phyloP scores from a whole-genome alignment of 139 green algal species.

The Coccomyxa sp. region DNA sequence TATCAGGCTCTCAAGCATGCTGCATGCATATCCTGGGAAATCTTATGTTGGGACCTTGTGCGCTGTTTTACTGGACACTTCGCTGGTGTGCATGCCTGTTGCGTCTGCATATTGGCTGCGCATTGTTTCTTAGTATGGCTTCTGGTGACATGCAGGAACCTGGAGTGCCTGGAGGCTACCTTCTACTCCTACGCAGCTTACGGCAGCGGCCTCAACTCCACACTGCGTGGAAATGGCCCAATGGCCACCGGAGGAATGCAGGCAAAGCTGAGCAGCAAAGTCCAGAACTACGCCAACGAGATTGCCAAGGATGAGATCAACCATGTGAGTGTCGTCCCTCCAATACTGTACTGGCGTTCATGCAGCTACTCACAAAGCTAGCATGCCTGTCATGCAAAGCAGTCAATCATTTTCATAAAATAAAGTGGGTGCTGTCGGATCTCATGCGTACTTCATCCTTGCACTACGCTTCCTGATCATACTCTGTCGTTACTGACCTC shows the following conservation, averaged over 20 bases:
- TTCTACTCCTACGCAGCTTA: background rate
- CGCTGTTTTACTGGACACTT: background rate
- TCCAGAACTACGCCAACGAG: background rate
- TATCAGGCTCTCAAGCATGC: background rate
- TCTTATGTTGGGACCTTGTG: background rate
- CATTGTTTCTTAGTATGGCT: no score
- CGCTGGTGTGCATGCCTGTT: background rate
- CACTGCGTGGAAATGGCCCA: background rate
- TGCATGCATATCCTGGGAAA: background rate
- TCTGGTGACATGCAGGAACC: conserved; percentile 1
- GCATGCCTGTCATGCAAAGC: no score
- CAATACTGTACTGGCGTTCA: background rate
- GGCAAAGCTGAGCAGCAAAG: background rate
- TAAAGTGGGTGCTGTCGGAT: no score
- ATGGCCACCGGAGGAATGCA: background rate
- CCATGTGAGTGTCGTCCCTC: background rate
- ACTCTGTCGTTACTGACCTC: background rate
- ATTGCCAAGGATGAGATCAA: background rate
- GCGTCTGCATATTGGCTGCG: background rate
- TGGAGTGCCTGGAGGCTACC: conserved; percentile 7
- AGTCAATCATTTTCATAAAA: no score
- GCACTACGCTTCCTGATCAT: background rate
- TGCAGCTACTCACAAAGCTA: no score
- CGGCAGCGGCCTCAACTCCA: background rate
- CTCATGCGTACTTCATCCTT: background rate